Evolutionary conservation across 345 rosid genomes (phyloP).

Genomic region (Salix arbutifolia): DNA sequence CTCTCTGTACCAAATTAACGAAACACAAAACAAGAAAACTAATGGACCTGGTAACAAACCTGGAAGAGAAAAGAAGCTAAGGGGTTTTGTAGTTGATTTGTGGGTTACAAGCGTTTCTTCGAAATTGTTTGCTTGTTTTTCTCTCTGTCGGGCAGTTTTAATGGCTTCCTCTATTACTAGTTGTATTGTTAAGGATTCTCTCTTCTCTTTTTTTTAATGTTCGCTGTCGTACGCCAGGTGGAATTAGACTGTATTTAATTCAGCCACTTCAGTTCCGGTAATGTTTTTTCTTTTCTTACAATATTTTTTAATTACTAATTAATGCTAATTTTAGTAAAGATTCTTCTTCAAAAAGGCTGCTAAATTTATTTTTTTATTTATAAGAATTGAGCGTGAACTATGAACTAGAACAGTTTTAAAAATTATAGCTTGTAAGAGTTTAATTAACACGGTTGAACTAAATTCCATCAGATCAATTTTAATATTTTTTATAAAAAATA

Average conservation of each 20-base stretch:
- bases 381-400: background rate
- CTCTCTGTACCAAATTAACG: background rate
- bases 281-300: background rate
- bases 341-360: background rate
- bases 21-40: background rate
- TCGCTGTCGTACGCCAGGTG: background rate
- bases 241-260: conserved; percentile 6
- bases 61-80: background rate
- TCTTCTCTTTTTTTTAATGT: background rate
- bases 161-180: background rate
- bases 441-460: no score
- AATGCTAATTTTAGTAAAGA: background rate
- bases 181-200: background rate
- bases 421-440: no score
- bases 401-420: no score
- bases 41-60: background rate
- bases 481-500: no score
- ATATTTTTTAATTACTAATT: background rate
- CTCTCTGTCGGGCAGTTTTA: background rate
- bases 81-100: background rate
- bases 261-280: conserved; percentile 4
- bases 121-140: background rate
- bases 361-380: background rate
- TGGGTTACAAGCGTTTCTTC: background rate
- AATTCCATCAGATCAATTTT: no score